phyloP scores from a whole-genome alignment of 169 alveolate genomes.

The Neospora caninum region DNA sequence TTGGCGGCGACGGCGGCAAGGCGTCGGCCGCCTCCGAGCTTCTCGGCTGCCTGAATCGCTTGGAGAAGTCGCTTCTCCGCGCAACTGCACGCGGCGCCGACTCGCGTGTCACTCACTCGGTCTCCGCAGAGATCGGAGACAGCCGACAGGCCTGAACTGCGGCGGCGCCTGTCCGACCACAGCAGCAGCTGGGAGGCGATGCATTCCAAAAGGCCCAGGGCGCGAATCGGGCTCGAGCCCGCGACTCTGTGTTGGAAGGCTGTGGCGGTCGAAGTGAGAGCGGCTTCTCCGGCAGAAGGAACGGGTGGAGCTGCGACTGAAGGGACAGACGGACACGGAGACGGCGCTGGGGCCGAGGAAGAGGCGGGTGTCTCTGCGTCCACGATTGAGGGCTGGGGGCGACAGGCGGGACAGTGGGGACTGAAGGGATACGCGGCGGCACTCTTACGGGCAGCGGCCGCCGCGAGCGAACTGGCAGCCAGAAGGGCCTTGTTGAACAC shows the following conservation, averaged over 20 bases:
- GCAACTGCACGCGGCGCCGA: neutral
- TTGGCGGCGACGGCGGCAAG: neutral
- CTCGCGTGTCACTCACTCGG: neutral
- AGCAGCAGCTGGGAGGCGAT: neutral
- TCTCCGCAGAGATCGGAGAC: neutral
- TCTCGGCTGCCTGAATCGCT: constrained; percentile 36
- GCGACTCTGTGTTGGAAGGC: neutral
- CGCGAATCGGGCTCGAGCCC: neutral
- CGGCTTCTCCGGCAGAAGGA: neutral
- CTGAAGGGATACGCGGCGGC: constrained; percentile 4
- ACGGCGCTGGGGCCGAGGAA: neutral
- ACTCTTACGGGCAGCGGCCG: neutral
- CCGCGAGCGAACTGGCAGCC: neutral
- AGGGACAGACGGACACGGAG: neutral
- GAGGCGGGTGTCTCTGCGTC: neutral
- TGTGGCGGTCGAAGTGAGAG: neutral
- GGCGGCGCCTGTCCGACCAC: constrained; percentile 9
- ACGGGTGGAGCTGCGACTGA: neutral
- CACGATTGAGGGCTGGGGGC: neutral
- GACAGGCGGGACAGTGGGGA: neutral
- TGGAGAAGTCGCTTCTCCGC: constrained; percentile 26
- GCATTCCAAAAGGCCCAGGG: neutral
- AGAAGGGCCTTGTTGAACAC: neutral
- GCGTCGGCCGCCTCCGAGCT: neutral
- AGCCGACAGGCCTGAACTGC: neutral